These are phyloP conservation scores for Yamadazyma triangularis DNA, from an alignment of 1,139 yeast genomes.

Conservation along the genomic window DNA sequence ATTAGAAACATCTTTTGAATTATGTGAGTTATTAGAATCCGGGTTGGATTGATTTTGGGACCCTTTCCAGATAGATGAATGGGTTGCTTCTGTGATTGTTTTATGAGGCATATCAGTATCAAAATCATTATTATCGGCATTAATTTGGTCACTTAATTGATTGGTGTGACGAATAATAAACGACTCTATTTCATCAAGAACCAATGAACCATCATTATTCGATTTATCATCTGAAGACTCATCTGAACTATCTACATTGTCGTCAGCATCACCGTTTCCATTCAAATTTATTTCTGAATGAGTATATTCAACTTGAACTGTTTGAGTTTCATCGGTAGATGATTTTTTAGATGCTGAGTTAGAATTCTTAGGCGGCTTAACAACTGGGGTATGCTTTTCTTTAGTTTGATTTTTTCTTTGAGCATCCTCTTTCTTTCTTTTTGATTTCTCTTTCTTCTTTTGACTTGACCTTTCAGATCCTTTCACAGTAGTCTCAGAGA, in stretches of 20 bases:
- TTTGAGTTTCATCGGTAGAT: not conserved
- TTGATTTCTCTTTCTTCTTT: not conserved
- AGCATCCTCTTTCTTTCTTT: not conserved
- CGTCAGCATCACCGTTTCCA: too few relatives aligned
- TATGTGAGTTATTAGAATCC: not conserved
- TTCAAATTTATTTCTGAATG: too few relatives aligned
- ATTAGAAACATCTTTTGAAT: too few relatives aligned
- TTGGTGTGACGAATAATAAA: conserved; percentile 25
- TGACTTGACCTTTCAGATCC: conserved; percentile 5
- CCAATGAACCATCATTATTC: conserved; percentile 10
- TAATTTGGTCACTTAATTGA: conserved; percentile 12
- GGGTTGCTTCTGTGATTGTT: conserved; percentile 2
- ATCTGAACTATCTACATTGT: conserved; percentile 4
- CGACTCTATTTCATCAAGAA: conserved; percentile 29
- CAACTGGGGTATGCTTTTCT: not conserved
- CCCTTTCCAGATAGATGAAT: conserved; percentile 4
- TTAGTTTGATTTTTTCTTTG: not conserved
- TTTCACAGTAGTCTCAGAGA: conserved; percentile 2
- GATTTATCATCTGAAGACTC: conserved; percentile 5
- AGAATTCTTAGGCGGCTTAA: too few relatives aligned
- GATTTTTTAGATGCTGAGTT: not conserved
- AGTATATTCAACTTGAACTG: not conserved
- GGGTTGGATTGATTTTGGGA: not conserved
- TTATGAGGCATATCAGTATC: conserved; percentile 3
- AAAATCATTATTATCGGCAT: conserved; percentile 5